These are phyloP conservation scores for Mycena indigotica DNA, from an alignment of 768 basidiomycete genomes.

Conservation along the genomic window DNA sequence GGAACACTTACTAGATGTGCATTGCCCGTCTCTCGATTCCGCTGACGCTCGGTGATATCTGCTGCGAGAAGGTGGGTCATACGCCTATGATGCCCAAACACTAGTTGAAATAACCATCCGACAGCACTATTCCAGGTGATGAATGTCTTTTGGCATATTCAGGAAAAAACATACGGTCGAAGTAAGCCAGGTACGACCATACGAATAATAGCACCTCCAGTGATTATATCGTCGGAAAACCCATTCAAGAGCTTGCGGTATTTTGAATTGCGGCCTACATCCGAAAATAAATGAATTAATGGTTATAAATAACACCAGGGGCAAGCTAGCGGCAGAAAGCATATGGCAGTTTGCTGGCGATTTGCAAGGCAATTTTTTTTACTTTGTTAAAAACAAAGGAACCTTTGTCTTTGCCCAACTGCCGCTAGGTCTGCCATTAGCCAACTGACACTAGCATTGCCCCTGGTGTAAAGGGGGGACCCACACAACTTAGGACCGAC, in stretches of 20 bases:
- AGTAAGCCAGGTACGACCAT: slow-evolving; percentile 35
- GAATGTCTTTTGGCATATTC: background rate
- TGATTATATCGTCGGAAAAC: slow-evolving; percentile 36
- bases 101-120: slow-evolving; percentile 5
- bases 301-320: too few species aligned
- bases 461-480: too few species aligned
- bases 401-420: too few species aligned
- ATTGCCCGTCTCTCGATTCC: background rate
- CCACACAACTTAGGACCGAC: slow-evolving; percentile 42
- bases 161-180: slow-evolving; percentile 8
- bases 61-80: slow-evolving; percentile 7
- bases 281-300: too few species aligned
- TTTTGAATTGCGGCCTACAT: slow-evolving; percentile 37
- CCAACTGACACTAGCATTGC: too few species aligned
- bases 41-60: slow-evolving; percentile 1
- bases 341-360: too few species aligned
- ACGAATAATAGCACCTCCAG: slow-evolving; percentile 34
- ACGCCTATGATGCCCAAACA: slow-evolving; percentile 15
- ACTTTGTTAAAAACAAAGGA: too few species aligned
- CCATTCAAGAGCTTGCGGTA: slow-evolving; percentile 30
- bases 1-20: slow-evolving; percentile 16
- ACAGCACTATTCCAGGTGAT: slow-evolving; percentile 30
- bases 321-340: too few species aligned
- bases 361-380: too few species aligned
- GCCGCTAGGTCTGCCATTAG: too few species aligned